Evolutionary conservation across 2,329 filamentous ascomycete species (phyloP), one percentile per base, ranked within the genome.

Genomic region (Trichoderma sp.): DNA sequence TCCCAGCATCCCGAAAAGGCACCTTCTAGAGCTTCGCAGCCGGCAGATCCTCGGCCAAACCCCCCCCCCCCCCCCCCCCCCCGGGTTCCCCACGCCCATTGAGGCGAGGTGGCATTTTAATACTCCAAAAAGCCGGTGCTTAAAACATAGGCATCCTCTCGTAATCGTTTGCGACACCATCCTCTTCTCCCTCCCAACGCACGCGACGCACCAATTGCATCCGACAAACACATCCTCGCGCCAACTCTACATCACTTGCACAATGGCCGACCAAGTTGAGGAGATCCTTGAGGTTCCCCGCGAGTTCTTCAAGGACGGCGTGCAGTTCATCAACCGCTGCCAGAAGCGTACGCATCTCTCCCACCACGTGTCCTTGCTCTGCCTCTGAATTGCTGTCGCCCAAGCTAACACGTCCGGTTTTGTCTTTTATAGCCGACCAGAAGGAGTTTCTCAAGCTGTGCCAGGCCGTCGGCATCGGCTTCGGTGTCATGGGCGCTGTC

Each of bases 401-500:
- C 29, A 35, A 48, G 54, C 61, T 65, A 57, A 65, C 52, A 17
- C 22, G 15, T 3, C 1, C 35, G 2, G 9, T 42, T 13, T 39
- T 53, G 9, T n/a, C 19, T 32, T 17, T 42, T 22, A 42, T 63
- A 81, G 80, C 80, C 67, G 80, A 83, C 64, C 75, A 78, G 71
- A 78, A 79, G 70, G 81, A 83, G 73, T 83, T 82, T 70, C 73
- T 81, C 64, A 79, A 79, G 71, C 78, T 83, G 67, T 82, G 79
- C 76, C 82, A 84, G 80, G 89, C 89, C 70, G 89, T 91, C 70
- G 89, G 88, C 68, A 84, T 90, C 70, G 89, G 89, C 69, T 91
- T 91, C 80, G 78, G 91, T 70, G 85, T 90, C 78, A 90, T 90
- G 88, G 88, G 88, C 70, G 86, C 87, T 57, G 89, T 90, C 68